These are phyloP conservation scores for Microbotryum silenes-acaulis DNA, from an alignment of 1,284 basidiomycete species.

Conservation along the genomic window DNA sequence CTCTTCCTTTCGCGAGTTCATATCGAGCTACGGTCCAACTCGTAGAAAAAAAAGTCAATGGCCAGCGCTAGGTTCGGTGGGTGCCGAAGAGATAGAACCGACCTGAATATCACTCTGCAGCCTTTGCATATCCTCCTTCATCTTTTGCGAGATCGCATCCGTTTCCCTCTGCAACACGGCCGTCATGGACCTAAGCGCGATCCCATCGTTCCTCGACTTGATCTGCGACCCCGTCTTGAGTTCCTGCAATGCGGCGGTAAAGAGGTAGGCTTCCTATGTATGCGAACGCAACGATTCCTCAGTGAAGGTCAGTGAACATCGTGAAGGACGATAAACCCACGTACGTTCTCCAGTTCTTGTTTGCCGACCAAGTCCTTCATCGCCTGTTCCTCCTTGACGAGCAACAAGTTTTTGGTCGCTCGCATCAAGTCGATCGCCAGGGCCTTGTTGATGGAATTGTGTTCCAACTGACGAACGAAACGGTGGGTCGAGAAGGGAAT, in stretches of 20 bases:
- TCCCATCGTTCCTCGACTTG: constrained; percentile 74
- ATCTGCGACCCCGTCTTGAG: constrained; percentile 79
- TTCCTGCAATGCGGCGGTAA: constrained; percentile 86
- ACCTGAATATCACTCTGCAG: constrained; percentile 71
- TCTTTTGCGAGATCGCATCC: constrained; percentile 75
- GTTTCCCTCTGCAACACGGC: constrained; percentile 76
- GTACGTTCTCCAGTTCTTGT: constrained; percentile 84
- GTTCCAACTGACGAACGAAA: constrained; percentile 30
- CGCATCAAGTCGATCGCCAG: constrained; percentile 58
- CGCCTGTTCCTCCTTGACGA: constrained; percentile 67
- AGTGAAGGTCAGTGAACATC: no score
- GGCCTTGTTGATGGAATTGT: constrained; percentile 8
- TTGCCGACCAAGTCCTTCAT: constrained; percentile 63
- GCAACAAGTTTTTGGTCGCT: constrained; percentile 69
- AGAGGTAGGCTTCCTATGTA: constrained; percentile 83
- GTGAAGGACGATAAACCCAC: constrained; percentile 38
- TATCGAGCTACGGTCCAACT: constrained; percentile 67
- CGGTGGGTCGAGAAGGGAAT: constrained; percentile 35
- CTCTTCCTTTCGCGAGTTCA: constrained; percentile 90
- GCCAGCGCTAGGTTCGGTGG: no score
- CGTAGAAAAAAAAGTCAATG: background rate
- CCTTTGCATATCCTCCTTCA: constrained; percentile 85
- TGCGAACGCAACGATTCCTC: no score
- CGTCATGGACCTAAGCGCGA: constrained; percentile 66
- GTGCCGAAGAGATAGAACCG: constrained; percentile 1